Conservation (phyloP, 257 asterid genomes). For the Henckelia pumila region DNA sequence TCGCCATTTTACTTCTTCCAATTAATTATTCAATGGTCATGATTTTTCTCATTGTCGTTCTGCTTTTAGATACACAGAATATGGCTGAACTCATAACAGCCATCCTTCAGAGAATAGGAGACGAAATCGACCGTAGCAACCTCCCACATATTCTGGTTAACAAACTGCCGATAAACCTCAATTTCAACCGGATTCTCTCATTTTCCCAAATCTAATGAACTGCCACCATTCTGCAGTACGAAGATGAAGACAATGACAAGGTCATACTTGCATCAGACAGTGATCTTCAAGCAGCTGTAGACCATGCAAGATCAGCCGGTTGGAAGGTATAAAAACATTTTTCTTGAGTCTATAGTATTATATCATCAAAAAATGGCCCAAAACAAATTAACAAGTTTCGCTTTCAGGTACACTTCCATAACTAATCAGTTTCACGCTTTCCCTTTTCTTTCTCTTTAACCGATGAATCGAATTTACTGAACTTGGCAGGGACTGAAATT, state of each 20-base stretch:
- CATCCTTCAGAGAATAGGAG: slow-evolving; percentile 88
- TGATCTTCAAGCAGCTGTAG: slow-evolving; percentile 88
- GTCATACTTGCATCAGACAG: slow-evolving; percentile 83
- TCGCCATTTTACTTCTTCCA: not conserved
- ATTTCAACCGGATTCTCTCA: not conserved
- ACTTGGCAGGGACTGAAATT: slow-evolving; percentile 68
- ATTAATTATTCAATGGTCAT: slow-evolving; percentile 3
- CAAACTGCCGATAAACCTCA: not conserved
- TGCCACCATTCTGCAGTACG: slow-evolving; percentile 52
- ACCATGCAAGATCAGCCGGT: slow-evolving; percentile 82
- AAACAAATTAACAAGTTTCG: not conserved
- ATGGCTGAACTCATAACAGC: slow-evolving; percentile 75
- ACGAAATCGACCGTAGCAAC: slow-evolving; percentile 78
- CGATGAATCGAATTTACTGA: not conserved
- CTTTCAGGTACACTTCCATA: not conserved
- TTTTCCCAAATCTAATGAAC: slow-evolving; percentile 3
- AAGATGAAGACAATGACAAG: slow-evolving; percentile 90
- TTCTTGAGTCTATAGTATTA: not conserved
- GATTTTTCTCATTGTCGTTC: slow-evolving; percentile 7
- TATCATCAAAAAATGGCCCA: not conserved
- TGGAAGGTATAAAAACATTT: slow-evolving; percentile 68
- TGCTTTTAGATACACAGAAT: slow-evolving; percentile 53
- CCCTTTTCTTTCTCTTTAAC: not conserved
- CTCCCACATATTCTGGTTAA: slow-evolving; percentile 89
- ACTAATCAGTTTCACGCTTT: not conserved